Evolutionary conservation across 2,329 filamentous ascomycete genomes (phyloP), one percentile per base, ranked within the genome.

Genomic region (Fusarium dlaminii): DNA sequence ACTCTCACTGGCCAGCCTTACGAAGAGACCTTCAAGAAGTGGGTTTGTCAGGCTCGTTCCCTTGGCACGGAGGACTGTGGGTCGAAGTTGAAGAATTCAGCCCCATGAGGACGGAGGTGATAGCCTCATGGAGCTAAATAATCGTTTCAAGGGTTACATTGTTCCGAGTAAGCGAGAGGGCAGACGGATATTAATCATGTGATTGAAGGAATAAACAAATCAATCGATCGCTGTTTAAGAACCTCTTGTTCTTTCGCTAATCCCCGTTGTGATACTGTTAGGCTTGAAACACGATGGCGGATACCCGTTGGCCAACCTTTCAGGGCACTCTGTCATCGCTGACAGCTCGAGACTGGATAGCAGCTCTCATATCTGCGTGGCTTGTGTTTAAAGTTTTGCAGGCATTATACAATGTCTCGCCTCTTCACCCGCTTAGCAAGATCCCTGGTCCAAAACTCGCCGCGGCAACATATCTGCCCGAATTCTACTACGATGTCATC

Each of bases 401-500:
- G n/a, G 51, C 36, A 5, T 22, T 70, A 8, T 70, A 70, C 10
- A 70, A 70, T n/a, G 42, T 70, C 3, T 70, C 67, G 5, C 59
- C 67, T 17, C 51, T 70, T 27, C 67, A 70, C 20, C 67, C 67
- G 1, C n/a, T 70, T 4, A 54, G 51, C 45, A 70, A 51, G n/a
- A 24, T 70, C 9, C 66, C 67, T 39, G 67, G 67, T 15, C 67
- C 66, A 1, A 70, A 65, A 39, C 66, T 70, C 5, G 66, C 66
- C 0, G 67, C 51, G n/a, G 67, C 67, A 12, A 70, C 67, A 6
- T 70, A 70, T 34, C n/a, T 70, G 5, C 59, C 67, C 1, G 67
- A 70, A 24, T 70, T 70, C 20, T 70, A 70, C 14, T 37, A 70
- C 15, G 67, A 70, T 49, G 67, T 70, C 1, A 70, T 70, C 9